phyloP scores from a whole-genome alignment of 164 flowering plant species.

The Umbilicus rupestris region DNA sequence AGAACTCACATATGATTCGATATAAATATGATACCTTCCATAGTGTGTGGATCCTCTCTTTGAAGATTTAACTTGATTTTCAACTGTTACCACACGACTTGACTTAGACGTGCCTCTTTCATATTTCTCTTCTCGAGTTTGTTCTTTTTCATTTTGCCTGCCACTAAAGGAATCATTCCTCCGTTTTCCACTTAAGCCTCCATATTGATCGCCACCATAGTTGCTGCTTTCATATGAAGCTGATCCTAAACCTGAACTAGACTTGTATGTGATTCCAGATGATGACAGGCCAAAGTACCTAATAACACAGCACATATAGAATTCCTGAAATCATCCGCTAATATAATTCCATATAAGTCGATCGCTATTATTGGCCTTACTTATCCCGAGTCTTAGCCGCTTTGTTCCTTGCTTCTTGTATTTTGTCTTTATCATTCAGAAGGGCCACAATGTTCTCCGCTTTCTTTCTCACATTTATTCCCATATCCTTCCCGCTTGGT shows the following conservation, averaged over 20 bases:
- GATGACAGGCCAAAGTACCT: conserved; percentile 97
- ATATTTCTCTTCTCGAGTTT: conserved; percentile 33
- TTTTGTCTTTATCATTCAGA: conserved; percentile 74
- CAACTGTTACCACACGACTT: conserved; percentile 22
- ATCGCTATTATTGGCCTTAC: conserved; percentile 32
- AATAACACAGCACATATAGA: conserved; percentile 1
- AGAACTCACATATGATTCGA: not conserved
- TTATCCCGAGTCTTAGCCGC: conserved; percentile 91
- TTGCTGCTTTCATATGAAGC: conserved; percentile 44
- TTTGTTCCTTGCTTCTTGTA: conserved; percentile 78
- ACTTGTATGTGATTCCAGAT: conserved; percentile 61
- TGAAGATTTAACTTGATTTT: conserved; percentile 19
- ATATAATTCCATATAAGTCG: not conserved
- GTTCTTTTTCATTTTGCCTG: conserved; percentile 37
- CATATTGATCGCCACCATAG: conserved; percentile 45
- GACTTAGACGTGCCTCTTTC: conserved; percentile 36
- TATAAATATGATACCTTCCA: conserved; percentile 31
- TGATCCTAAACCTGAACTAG: conserved; percentile 65
- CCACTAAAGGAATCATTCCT: conserved; percentile 38
- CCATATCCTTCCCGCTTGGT: conserved; percentile 91
- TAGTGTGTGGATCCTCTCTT: conserved; percentile 30
- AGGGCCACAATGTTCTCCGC: conserved; percentile 62
- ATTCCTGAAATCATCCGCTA: not conserved
- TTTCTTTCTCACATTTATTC: conserved; percentile 95
- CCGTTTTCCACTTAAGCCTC: conserved; percentile 33